phyloP scores from a whole-genome alignment of 345 rosid species.

The Bruguiera sexangula region DNA sequence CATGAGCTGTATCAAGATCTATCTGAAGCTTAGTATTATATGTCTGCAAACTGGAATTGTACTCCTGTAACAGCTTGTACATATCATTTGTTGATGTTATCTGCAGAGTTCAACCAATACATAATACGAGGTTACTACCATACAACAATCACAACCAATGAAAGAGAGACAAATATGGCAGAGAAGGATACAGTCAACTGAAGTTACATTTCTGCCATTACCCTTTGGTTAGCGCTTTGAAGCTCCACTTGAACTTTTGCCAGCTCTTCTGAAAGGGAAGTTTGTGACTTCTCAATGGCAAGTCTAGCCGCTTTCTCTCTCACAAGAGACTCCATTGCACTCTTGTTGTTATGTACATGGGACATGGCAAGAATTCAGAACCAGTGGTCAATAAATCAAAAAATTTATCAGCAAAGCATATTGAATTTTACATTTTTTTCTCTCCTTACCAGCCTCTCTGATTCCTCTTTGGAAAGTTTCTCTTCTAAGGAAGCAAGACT shows the following conservation, averaged over 20 bases:
- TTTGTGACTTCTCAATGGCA: constrained; percentile 60
- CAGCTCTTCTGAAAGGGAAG: constrained; percentile 75
- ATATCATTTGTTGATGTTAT: constrained; percentile 85
- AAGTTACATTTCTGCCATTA: constrained; percentile 32
- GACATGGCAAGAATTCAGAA: constrained; percentile 7
- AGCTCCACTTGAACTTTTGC: constrained; percentile 81
- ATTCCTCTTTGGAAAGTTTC: constrained; percentile 77
- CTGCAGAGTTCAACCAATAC: constrained; percentile 40
- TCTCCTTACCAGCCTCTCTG: constrained; percentile 71
- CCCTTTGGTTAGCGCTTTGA: constrained; percentile 90
- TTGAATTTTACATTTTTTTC: neutral
- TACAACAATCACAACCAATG: neutral
- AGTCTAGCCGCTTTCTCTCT: constrained; percentile 76
- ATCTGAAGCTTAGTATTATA: constrained; percentile 90
- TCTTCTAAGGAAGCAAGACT: constrained; percentile 69
- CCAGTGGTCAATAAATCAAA: constrained; percentile 7
- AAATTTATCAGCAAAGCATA: neutral
- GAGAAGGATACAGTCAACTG: neutral
- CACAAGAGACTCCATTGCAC: constrained; percentile 68
- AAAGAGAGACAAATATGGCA: neutral
- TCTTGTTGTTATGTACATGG: constrained; percentile 36
- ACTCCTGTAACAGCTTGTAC: constrained; percentile 94
- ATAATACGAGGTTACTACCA: constrained; percentile 2
- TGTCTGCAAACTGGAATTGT: constrained; percentile 88
- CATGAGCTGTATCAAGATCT: constrained; percentile 84